Evolutionary conservation across 176 grass and related monocot species (phyloP).

Genomic region (Oryza glumipatula): DNA sequence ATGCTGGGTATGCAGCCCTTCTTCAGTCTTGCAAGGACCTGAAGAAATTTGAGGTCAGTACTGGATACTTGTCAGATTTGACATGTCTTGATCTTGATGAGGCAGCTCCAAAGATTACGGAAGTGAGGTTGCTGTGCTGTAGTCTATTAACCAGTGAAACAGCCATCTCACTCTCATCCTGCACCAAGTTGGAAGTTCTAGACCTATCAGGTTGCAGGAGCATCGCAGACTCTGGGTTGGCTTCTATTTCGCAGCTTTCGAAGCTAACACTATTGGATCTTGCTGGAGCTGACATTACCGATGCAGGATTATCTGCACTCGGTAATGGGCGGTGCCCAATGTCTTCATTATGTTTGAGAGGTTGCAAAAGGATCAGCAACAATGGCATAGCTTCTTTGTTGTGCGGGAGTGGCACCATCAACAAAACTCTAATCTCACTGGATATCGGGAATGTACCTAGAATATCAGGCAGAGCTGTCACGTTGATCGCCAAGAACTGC

Average conservation of each 20-base stretch:
- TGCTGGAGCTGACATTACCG: constrained; percentile 81
- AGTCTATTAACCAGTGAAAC: constrained; percentile 83
- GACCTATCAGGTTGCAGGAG: constrained; percentile 87
- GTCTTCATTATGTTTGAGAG: constrained; percentile 73
- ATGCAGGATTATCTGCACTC: constrained; percentile 72
- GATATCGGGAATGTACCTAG: constrained; percentile 74
- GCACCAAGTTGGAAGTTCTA: constrained; percentile 73
- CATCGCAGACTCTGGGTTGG: constrained; percentile 76
- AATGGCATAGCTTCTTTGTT: constrained; percentile 73
- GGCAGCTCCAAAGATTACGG: constrained; percentile 63
- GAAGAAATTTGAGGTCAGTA: constrained; percentile 78
- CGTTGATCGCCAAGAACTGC: constrained; percentile 61
- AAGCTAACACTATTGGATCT: constrained; percentile 79
- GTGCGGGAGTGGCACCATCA: constrained; percentile 57
- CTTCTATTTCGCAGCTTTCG: constrained; percentile 72
- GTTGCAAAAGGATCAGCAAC: constrained; percentile 83
- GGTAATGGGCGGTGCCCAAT: constrained; percentile 65
- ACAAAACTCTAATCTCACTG: constrained; percentile 60
- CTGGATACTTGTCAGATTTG: constrained; percentile 84
- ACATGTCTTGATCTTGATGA: constrained; percentile 80
- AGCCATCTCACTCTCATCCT: constrained; percentile 75
- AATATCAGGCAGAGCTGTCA: constrained; percentile 71
- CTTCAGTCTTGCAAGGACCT: constrained; percentile 83
- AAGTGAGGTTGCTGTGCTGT: constrained; percentile 86
- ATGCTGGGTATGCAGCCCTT: constrained; percentile 88